Conservation (phyloP, 2,329 filamentous ascomycete species). For the Colletotrichum sp. region DNA sequence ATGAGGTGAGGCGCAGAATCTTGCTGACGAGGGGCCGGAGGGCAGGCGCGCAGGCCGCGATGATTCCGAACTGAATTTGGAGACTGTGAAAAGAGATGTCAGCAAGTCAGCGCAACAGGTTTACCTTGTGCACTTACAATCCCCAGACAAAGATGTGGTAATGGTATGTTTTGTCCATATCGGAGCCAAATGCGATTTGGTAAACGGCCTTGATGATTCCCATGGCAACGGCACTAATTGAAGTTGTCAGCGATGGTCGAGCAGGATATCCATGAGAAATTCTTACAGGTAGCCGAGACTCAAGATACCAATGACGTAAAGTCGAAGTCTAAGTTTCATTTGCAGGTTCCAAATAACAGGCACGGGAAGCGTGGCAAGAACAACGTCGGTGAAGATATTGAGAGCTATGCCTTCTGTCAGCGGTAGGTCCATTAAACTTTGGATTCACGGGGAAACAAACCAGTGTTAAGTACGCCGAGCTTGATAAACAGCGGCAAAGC, state of each 20-base stretch:
- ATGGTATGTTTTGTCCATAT: constrained; percentile 35
- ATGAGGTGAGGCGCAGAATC: constrained; percentile 27
- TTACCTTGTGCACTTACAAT: constrained; percentile 30
- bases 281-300: constrained; percentile 46
- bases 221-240: constrained; percentile 38
- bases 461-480: constrained; percentile 44
- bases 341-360: constrained; percentile 46
- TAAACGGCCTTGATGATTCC: constrained; percentile 42
- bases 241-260: not conserved
- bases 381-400: constrained; percentile 47
- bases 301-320: constrained; percentile 46
- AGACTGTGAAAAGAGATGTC: constrained; percentile 36
- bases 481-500: constrained; percentile 27
- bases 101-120: not conserved
- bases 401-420: constrained; percentile 26
- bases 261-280: rapidly evolving
- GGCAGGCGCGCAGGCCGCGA: constrained; percentile 42
- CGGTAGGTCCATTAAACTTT: not conserved
- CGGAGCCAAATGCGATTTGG: constrained; percentile 34
- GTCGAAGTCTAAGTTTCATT: constrained; percentile 36
- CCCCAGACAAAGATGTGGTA: constrained; percentile 34
- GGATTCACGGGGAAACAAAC: not conserved
- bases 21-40: constrained; percentile 39
- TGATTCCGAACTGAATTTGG: constrained; percentile 43
- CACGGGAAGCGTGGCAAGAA: constrained; percentile 44